phyloP scores from a whole-genome alignment of 108 stramenopile species.

The Fragilariopsis cylindrus region DNA sequence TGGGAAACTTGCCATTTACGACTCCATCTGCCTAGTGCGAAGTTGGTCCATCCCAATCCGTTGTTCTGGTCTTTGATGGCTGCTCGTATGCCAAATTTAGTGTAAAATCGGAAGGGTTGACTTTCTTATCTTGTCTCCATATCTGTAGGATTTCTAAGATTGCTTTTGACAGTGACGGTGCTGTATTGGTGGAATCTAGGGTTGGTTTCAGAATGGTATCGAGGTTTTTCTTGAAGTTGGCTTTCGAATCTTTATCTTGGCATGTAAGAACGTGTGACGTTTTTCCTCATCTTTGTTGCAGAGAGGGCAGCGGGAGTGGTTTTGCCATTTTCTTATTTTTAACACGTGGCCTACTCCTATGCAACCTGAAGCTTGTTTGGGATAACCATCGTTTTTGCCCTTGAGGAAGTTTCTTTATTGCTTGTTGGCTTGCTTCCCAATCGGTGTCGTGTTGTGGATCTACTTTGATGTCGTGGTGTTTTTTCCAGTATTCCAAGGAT shows the following conservation, averaged over 20 bases:
- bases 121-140: too few species aligned
- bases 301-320: not conserved
- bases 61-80: not conserved
- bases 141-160: not conserved
- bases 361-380: not conserved
- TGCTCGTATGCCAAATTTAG: not conserved
- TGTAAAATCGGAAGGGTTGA: not conserved
- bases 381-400: not conserved
- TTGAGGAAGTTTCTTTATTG: not conserved
- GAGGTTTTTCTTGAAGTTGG: not conserved
- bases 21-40: not conserved
- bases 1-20: not conserved
- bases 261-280: too few species aligned
- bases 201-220: not conserved
- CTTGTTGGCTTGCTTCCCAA: too few species aligned
- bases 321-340: not conserved
- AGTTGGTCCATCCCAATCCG: constrained; percentile 1
- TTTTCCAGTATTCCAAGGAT: too few species aligned
- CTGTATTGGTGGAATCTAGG: not conserved
- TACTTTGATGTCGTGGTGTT: too few species aligned
- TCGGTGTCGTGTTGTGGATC: too few species aligned
- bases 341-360: not conserved
- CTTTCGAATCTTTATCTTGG: not conserved
- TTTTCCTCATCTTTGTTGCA: too few species aligned
- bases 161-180: not conserved